Evolutionary conservation across 805 yeast genomes (phyloP).

Genomic region (Zygosaccharomyces pseudorouxii): DNA sequence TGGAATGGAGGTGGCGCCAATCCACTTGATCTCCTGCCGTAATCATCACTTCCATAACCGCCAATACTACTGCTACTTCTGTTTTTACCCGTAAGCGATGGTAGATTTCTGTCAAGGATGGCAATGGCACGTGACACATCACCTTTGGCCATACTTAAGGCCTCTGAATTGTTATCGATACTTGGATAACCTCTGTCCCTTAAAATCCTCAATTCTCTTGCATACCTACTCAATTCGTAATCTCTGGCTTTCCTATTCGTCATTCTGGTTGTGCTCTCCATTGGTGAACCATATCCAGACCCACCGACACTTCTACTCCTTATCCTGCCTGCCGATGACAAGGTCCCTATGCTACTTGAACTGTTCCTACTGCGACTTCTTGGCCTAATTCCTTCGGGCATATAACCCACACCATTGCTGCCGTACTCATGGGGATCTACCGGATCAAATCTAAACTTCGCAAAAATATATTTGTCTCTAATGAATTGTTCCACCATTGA

Average conservation of each 20-base stretch:
- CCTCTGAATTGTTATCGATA: conserved; percentile 57
- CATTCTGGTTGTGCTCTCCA: conserved; percentile 36
- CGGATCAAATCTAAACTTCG: conserved; percentile 43
- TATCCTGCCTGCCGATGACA: conserved; percentile 2
- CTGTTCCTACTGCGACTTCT: conserved; percentile 14
- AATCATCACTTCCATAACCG: background rate
- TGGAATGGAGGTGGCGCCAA: background rate
- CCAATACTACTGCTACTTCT: conserved; percentile 25
- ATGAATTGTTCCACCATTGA: conserved; percentile 51
- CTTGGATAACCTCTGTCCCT: conserved; percentile 55
- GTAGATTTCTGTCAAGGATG: conserved; percentile 42
- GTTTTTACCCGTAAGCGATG: conserved; percentile 22
- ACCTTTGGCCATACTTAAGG: conserved; percentile 56
- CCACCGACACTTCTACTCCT: conserved; percentile 6
- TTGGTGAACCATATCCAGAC: conserved; percentile 10
- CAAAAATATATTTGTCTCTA: conserved; percentile 63
- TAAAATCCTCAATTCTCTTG: conserved; percentile 44
- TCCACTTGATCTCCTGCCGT: background rate
- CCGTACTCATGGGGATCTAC: conserved; percentile 30
- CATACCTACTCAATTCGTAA: conserved; percentile 49
- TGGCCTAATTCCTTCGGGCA: conserved; percentile 14
- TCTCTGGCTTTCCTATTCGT: conserved; percentile 50
- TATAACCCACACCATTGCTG: conserved; percentile 5
- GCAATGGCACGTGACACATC: conserved; percentile 55
- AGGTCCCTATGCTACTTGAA: conserved; percentile 10